A percentile compares a stretch with the other conserved stretches of the same genome.
Evolutionary conservation across 2,329 filamentous ascomycete species (phyloP).

Genomic region (Epichloe aotearoae): DNA sequence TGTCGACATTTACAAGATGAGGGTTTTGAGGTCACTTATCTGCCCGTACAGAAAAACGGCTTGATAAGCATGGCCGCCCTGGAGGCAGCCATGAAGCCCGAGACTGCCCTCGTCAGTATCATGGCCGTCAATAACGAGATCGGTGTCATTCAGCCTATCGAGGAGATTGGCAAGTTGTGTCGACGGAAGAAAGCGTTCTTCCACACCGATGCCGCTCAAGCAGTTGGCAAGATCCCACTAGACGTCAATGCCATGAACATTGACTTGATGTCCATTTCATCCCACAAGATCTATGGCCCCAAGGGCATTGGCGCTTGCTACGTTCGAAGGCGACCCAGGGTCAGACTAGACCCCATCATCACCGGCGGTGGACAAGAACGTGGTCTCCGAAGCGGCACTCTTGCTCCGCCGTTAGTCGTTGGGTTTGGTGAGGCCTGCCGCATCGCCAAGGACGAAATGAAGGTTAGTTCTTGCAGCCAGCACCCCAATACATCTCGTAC

Average conservation of each 20-base stretch:
- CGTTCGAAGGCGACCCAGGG: constrained; percentile 79
- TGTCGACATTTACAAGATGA: constrained; percentile 95
- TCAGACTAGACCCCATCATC: constrained; percentile 91
- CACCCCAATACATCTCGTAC: constrained; percentile 1
- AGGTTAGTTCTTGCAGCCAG: constrained; percentile 45
- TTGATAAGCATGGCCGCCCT: constrained; percentile 72
- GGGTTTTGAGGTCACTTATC: constrained; percentile 91
- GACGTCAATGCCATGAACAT: constrained; percentile 98
- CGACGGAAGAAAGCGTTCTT: constrained; percentile 91
- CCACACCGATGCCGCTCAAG: constrained; percentile 92
- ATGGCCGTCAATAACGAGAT: constrained; percentile 99
- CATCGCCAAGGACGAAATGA: constrained; percentile 79
- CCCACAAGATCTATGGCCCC: constrained; percentile 96
- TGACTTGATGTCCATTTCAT: constrained; percentile 96
- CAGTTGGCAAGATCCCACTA: constrained; percentile 94
- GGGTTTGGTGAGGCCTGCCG: constrained; percentile 94
- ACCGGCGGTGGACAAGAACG: constrained; percentile 92
- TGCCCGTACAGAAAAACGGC: constrained; percentile 81
- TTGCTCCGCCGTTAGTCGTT: constrained; percentile 77
- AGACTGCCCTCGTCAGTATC: constrained; percentile 86
- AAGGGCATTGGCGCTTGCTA: constrained; percentile 97
- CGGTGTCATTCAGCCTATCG: constrained; percentile 92
- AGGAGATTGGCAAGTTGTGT: constrained; percentile 87
- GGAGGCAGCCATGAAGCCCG: constrained; percentile 77
- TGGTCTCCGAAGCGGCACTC: constrained; percentile 84